A percentile compares a stretch with the other conserved stretches of the same genome.
Conservation (phyloP, 345 rosid species). For the Eutrema yunnanense region DNA sequence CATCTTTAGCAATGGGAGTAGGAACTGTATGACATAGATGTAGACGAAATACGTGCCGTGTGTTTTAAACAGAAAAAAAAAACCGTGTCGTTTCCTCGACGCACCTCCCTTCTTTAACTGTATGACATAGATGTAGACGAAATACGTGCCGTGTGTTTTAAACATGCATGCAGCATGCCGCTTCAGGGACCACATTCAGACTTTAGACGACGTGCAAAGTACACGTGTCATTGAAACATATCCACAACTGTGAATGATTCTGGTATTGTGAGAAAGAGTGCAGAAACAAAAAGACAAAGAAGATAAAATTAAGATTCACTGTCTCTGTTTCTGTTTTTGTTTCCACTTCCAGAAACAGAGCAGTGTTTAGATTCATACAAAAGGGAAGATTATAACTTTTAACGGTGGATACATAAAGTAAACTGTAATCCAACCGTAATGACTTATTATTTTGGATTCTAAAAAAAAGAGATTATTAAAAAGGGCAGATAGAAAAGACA, state of each 20-base stretch:
- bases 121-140: too few relatives aligned
- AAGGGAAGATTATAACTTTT: neutral
- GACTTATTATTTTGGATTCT: conserved; percentile 18
- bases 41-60: conserved; percentile 16
- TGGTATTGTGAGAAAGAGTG: neutral
- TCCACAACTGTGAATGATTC: neutral
- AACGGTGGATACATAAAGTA: conserved; percentile 33
- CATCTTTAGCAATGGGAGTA: neutral
- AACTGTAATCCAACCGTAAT: conserved; percentile 28
- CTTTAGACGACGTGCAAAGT: conserved; percentile 1
- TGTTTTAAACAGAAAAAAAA: neutral
- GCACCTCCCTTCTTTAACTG: conserved; percentile 21
- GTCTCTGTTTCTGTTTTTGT: conserved; percentile 20
- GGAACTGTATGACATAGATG: neutral
- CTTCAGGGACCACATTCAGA: conserved; percentile 23
- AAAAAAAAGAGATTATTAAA: neutral
- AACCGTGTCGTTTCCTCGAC: conserved; percentile 11
- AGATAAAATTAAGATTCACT: conserved; percentile 4
- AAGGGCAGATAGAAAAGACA: neutral
- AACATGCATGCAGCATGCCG: conserved; percentile 24
- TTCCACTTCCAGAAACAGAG: conserved; percentile 23
- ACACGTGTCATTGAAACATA: neutral
- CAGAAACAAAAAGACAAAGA: conserved; percentile 7
- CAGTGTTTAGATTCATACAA: conserved; percentile 14
- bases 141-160: neutral